phyloP scores from a whole-genome alignment of 495 filamentous ascomycete species.

The Aspergillus nidulans region DNA sequence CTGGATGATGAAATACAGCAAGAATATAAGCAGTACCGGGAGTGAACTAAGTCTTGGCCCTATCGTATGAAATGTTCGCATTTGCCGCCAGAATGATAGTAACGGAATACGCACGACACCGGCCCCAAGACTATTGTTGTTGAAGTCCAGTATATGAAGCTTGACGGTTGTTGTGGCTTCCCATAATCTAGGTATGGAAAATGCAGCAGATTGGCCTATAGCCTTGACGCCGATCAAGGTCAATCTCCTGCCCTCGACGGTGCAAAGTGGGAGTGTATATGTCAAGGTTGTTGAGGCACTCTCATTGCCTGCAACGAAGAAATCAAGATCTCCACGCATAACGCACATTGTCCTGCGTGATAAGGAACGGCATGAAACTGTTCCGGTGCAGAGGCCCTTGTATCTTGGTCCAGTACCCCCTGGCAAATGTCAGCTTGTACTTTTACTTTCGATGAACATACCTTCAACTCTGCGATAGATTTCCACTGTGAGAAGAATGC shows the following conservation, averaged over 20 bases:
- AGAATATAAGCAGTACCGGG: slow-evolving; percentile 6
- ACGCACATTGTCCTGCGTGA: slow-evolving; percentile 50
- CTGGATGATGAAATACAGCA: slow-evolving; percentile 54
- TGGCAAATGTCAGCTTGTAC: neutral
- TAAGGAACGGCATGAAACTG: slow-evolving; percentile 56
- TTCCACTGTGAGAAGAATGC: slow-evolving; percentile 11
- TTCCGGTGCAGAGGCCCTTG: slow-evolving; percentile 44
- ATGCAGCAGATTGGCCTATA: slow-evolving; percentile 54
- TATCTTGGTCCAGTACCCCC: neutral
- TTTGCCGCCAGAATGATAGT: slow-evolving; percentile 47
- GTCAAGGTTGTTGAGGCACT: slow-evolving; percentile 53
- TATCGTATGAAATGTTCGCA: slow-evolving; percentile 45
- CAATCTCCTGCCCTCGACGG: slow-evolving; percentile 44
- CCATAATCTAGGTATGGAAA: slow-evolving; percentile 54
- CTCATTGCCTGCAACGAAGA: slow-evolving; percentile 43
- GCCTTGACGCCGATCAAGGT: slow-evolving; percentile 61
- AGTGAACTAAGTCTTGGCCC: neutral
- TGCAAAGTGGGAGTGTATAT: slow-evolving; percentile 58
- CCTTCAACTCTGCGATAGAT: neutral
- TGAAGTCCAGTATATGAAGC: slow-evolving; percentile 39
- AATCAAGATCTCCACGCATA: slow-evolving; percentile 31
- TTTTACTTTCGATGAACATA: neutral
- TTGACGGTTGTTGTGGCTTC: slow-evolving; percentile 60
- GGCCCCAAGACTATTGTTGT: slow-evolving; percentile 47
- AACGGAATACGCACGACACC: slow-evolving; percentile 55